Base-by-base conservation (phyloP, 1,284 basidiomycete species). In the Cutaneotrichosporon dermatis region DNA sequence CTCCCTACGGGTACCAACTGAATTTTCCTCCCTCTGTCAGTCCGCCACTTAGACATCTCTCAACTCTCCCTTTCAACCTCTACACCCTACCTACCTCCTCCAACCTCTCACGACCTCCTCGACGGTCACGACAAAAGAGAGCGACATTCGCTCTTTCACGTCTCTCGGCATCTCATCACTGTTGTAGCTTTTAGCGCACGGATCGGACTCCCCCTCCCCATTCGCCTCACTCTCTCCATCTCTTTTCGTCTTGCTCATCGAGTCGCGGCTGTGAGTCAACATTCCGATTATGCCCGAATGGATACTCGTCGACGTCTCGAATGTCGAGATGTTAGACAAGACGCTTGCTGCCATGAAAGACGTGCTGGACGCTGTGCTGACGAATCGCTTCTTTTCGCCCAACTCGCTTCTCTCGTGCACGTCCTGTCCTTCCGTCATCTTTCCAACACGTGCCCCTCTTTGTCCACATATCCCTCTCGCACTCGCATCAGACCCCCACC, bases 141-240 rank as follows among this genome's bases (percentile, higher is more conserved):
- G 46, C 34, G 33, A 34, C 8, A 36, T 11, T 35, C 46, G n/a
- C 46, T 49, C 46, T 49, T 49, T 36, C 46, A 49, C 46, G 46
- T 49, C 55, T 6, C 40, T 44, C 43, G 50, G 50, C 50, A 41
- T 16, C 15, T 25, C 44, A 15, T 25, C n/a, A 41, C 37, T 59
- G 54, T 54, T 59, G 58, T 59, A 59, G 58, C 54, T 55, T 54
- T 55, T 59, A 59, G 49, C 48, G 52, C 53, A 55, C 49, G 41
- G 37, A 51, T 48, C 39, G 9, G 25, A n/a, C 43, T 35, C 51
- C 36, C 46, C 35, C 16, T 34, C 46, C 40, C 40, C 35, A 12
- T 46, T 34, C 36, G 12, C 46, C 39, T 13, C 13, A 9, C 39
- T 16, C 33, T 39, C 33, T 13, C 12, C 10, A 15, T 25, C 46